phyloP scores from a whole-genome alignment of 352 stramenopile genomes.

The Phytophthora quininea region DNA sequence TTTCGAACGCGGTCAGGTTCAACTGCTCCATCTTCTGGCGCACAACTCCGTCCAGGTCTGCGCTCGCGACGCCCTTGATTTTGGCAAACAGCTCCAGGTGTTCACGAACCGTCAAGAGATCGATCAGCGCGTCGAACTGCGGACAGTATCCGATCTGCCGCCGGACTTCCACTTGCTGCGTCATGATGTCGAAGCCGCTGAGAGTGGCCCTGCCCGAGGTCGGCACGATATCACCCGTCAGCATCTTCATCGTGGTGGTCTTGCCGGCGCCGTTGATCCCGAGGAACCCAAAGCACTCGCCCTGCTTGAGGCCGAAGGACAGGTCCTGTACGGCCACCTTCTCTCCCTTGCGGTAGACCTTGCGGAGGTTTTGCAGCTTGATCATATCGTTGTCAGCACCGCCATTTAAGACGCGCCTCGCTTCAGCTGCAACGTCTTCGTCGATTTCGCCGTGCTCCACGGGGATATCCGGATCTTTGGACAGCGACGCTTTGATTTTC shows the following conservation, averaged over 20 bases:
- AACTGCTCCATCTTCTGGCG: conserved; percentile 68
- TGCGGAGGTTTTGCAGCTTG: conserved; percentile 71
- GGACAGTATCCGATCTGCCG: conserved; percentile 90
- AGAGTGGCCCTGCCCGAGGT: conserved; percentile 35
- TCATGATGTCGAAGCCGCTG: conserved; percentile 63
- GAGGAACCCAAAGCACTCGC: conserved; percentile 92
- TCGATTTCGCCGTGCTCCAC: conserved; percentile 50
- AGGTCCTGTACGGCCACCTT: conserved; percentile 84
- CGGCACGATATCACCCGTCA: conserved; percentile 78
- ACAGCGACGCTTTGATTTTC: conserved; percentile 56
- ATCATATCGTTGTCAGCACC: conserved; percentile 48
- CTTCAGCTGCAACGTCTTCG: conserved; percentile 52
- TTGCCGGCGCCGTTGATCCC: conserved; percentile 94
- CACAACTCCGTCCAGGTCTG: conserved; percentile 26
- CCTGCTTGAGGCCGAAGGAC: conserved; percentile 77
- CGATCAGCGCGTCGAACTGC: conserved; percentile 85
- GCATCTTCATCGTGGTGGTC: conserved; percentile 92
- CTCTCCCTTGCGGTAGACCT: conserved; percentile 83
- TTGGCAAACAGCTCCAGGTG: conserved; percentile 83
- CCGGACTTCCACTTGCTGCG: conserved; percentile 56
- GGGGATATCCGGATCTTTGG: conserved; percentile 50
- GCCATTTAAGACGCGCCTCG: conserved; percentile 39
- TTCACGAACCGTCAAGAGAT: conserved; percentile 79
- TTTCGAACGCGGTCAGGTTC: conserved; percentile 70
- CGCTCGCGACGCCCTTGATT: conserved; percentile 81